Evolutionary conservation across 1,284 basidiomycete species (phyloP), one percentile per base, ranked within the genome.

Genomic region (Cryptococcus depauperatus): DNA sequence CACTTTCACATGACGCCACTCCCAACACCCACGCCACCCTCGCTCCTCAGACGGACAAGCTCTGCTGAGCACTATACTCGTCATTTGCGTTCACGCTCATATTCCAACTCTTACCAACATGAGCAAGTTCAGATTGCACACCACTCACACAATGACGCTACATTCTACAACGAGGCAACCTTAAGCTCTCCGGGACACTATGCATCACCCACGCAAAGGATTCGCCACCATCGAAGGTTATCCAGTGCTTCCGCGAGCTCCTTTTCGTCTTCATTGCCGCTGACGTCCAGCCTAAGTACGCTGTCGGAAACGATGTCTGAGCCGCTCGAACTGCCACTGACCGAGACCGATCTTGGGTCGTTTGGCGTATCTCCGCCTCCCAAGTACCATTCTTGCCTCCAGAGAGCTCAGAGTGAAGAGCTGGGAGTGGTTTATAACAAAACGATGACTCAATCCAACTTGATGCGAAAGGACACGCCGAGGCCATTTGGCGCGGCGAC

Each of bases 1-100:
- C 37, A 38, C 16, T 38, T 38, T 25, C 16, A 38, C 16, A 38
- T 38, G 37, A 38, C 37, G 22, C 37, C 18, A 8, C 23, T 25
- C 1, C 37, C 37, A 21, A 16, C 37, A 25, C 37, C 19, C 37
- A 38, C 37, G n/a, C 37, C 37, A 23, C 37, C 37, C 18, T 38
- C 37, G 11, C 37, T 38, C 16, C 37, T 38, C 37, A 25, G 22
- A n/a, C 10, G 21, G 37, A 13, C 37, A 7, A 22, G 27, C 16
- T 38, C 37, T n/a, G 13, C 23, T 23, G 37, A 23, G 10, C 37
- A 38, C 8, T 4, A 16, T n/a, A 10, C 4, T 23, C 37, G 7
- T 38, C 21, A 9, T 8, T 25, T 9, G n/a, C 16, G 37, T n/a
- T 25, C 37, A 38, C 37, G 23, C 37, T 22, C 37, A 25, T 16